phyloP scores from a whole-genome alignment of 106 monocot species.

The Vanilla planifolia region DNA sequence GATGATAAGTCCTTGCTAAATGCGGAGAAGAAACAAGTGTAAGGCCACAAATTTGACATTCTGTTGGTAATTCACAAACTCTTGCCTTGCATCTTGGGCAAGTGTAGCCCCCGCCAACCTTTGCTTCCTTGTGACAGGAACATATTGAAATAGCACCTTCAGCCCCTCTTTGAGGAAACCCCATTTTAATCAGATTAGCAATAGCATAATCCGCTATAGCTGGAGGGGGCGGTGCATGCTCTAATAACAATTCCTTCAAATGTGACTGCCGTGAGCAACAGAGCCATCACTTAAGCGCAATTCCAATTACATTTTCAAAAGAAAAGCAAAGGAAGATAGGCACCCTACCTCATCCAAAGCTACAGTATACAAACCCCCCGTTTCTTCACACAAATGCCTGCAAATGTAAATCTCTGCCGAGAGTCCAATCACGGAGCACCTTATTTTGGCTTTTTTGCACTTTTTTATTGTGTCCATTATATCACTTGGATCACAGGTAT shows the following conservation, averaged over 20 bases:
- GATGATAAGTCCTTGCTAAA: slow-evolving; percentile 95
- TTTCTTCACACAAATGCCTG: slow-evolving; percentile 85
- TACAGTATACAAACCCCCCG: slow-evolving; percentile 84
- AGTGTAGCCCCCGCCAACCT: slow-evolving; percentile 87
- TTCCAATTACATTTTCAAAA: not conserved
- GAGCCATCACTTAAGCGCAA: not conserved
- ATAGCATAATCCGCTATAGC: slow-evolving; percentile 90
- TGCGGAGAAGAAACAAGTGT: slow-evolving; percentile 98
- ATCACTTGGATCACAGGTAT: slow-evolving; percentile 94
- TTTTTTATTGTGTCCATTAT: slow-evolving; percentile 80
- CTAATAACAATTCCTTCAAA: slow-evolving; percentile 86
- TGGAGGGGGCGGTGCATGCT: slow-evolving; percentile 89
- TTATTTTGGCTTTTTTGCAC: slow-evolving; percentile 89
- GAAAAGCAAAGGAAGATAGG: slow-evolving; percentile 2
- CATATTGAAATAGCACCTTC: slow-evolving; percentile 83
- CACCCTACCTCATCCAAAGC: slow-evolving; percentile 76
- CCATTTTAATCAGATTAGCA: slow-evolving; percentile 96
- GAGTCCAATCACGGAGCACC: slow-evolving; percentile 88
- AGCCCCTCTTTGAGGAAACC: slow-evolving; percentile 95
- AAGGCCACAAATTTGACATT: slow-evolving; percentile 83
- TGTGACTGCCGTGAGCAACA: slow-evolving; percentile 46
- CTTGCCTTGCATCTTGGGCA: slow-evolving; percentile 93
- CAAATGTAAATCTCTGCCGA: slow-evolving; percentile 90
- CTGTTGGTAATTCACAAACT: slow-evolving; percentile 87
- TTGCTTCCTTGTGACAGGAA: slow-evolving; percentile 84